Conservation (phyloP, 106 monocot genomes). For the Dendrobium chrysotoxum region DNA sequence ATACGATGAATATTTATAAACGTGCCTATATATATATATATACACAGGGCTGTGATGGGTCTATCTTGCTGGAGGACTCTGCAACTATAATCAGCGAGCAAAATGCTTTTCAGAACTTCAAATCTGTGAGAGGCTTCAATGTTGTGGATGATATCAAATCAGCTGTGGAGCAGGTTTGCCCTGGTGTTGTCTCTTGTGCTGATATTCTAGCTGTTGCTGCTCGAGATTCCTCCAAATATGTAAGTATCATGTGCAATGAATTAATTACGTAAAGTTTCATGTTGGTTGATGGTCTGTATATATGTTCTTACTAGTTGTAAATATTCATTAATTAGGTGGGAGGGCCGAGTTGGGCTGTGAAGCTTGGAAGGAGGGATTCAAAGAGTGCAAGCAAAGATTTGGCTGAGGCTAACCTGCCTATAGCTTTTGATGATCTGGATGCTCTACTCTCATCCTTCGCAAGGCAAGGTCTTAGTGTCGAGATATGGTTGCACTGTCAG, state of each 20-base stretch:
- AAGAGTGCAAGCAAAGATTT: conserved; percentile 13
- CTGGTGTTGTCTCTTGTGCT: conserved; percentile 30
- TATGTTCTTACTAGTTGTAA: background rate
- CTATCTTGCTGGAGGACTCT: conserved; percentile 32
- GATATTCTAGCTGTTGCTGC: conserved; percentile 41
- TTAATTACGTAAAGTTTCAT: too few relatives aligned
- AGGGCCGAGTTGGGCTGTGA: conserved; percentile 17
- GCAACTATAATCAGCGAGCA: conserved; percentile 26
- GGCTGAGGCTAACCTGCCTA: conserved; percentile 18
- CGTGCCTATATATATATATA: too few relatives aligned
- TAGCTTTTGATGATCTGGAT: conserved; percentile 15
- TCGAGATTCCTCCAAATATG: conserved; percentile 15
- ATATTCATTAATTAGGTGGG: conserved; percentile 12
- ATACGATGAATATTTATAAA: too few relatives aligned
- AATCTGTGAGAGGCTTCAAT: conserved; percentile 30
- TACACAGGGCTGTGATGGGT: conserved; percentile 39
- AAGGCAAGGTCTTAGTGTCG: conserved; percentile 16
- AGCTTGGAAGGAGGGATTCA: conserved; percentile 24
- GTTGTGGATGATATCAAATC: conserved; percentile 30
- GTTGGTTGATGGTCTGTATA: too few relatives aligned
- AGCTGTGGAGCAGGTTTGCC: conserved; percentile 12
- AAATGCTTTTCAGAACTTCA: conserved; percentile 27
- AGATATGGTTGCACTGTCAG: conserved; percentile 42
- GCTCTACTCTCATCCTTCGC: conserved; percentile 22
- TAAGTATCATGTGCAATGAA: background rate